A percentile compares a stretch with the other conserved stretches of the same genome.
These are phyloP conservation scores for Plasmodium falciparum DNA, from an alignment of 169 alveolate genomes.

Conservation along the genomic window DNA sequence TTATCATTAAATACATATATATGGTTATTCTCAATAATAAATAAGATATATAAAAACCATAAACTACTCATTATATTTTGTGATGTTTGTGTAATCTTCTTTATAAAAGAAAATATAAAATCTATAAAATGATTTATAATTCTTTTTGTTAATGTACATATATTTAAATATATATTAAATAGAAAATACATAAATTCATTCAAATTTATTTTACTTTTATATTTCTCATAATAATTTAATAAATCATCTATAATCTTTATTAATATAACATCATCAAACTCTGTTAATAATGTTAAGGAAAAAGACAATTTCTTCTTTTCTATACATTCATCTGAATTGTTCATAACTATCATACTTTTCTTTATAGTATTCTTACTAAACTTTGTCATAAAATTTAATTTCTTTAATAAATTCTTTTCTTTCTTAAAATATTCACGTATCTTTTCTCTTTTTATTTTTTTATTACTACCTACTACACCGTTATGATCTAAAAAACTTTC, in stretches of 20 bases:
- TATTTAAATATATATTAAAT: conserved; percentile 58
- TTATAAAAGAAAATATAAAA: conserved; percentile 51
- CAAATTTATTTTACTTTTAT: conserved; percentile 63
- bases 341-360: conserved; percentile 54
- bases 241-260: conserved; percentile 68
- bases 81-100: conserved; percentile 53
- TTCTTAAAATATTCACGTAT: conserved; percentile 42
- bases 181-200: conserved; percentile 68
- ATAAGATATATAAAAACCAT: conserved; percentile 68
- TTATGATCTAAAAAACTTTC: background rate
- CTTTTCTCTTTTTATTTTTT: conserved; percentile 20
- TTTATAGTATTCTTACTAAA: conserved; percentile 34
- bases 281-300: conserved; percentile 36
- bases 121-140: conserved; percentile 50
- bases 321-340: conserved; percentile 40
- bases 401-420: conserved; percentile 61
- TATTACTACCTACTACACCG: background rate
- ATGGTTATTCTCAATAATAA: conserved; percentile 59
- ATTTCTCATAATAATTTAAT: conserved; percentile 66
- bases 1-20: conserved; percentile 61
- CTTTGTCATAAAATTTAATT: conserved; percentile 20
- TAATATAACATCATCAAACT: conserved; percentile 62
- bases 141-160: conserved; percentile 44
- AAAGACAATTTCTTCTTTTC: conserved; percentile 51
- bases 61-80: conserved; percentile 70